Base-by-base conservation (phyloP, 768 basidiomycete species). In the Lentinula sp. region DNA sequence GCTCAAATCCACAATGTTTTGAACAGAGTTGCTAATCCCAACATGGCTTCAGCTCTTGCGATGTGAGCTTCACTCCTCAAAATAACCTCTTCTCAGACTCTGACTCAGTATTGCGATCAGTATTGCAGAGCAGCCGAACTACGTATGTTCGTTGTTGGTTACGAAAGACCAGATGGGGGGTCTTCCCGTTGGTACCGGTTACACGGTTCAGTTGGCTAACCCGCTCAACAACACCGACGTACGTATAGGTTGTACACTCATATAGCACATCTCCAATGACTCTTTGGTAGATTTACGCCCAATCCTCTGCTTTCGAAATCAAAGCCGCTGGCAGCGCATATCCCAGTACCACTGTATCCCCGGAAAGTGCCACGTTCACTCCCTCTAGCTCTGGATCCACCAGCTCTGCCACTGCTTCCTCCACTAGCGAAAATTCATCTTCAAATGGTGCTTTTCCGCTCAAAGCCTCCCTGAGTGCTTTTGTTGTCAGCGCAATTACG, bases 121-220 rank as follows among this genome's bases (percentile, higher is more conserved):
- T 71, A 76, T 88, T 40, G 70, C 84, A 37, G 70, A 78, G 55
- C 69, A 85, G 62, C 65, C 80, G 59, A 85, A 85, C 72, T 82
- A 73, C 56, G 80, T 86, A 52, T 88, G 87, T 71, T 87, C 86
- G 8, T 74, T 78, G 65, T 67, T 70, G 21, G 75, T 89, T 65
- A 80, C 77, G 35, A 66, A 71, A 59, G 72, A 84, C 61, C 77
- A 80, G 70, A 59, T 50, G 37, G 72, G 78, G 42, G 68, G 65
- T 66, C 75, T 76, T 21, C 52, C 77, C n/a, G 70, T 73, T 23
- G 80, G 74, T 2, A 69, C 67, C 18, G 79, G 80, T 53, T 89
- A 81, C 72, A 77, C 72, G 50, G 58, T 89, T 69, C 69, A 70
- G 61, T 67, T 89, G 40, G 78, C 84, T 9, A 78, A 83, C 70